Evolutionary conservation across 2,329 filamentous ascomycete genomes (phyloP).

Genomic region (Sporothrix dimorphospora): DNA sequence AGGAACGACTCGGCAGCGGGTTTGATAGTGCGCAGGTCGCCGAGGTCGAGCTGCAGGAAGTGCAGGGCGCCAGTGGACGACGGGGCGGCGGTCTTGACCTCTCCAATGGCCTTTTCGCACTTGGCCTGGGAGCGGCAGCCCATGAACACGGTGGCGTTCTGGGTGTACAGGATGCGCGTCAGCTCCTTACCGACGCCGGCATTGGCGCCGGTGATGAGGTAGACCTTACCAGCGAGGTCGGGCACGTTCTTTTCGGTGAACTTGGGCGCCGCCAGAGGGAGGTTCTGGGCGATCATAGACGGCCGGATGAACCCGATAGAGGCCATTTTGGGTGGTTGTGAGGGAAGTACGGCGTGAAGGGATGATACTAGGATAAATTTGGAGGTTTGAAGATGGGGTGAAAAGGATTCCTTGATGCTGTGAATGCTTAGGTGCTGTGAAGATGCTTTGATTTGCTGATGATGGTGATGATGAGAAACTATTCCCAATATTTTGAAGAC

Average conservation of each 20-base stretch:
- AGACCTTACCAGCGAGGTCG: constrained; percentile 43
- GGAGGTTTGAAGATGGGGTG: background rate
- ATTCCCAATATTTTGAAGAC: background rate
- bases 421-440: background rate
- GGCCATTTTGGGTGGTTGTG: constrained; percentile 21
- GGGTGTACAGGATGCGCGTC: constrained; percentile 53
- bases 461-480: constrained; percentile 3
- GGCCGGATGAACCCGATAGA: constrained; percentile 11
- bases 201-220: constrained; percentile 49
- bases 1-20: constrained; percentile 35
- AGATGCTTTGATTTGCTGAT: background rate
- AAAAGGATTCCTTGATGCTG: background rate
- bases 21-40: constrained; percentile 38
- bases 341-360: background rate
- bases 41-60: constrained; percentile 43
- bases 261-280: constrained; percentile 37
- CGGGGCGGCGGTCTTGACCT: constrained; percentile 40
- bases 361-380: background rate
- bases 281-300: constrained; percentile 34
- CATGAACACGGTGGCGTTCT: constrained; percentile 55
- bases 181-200: constrained; percentile 53
- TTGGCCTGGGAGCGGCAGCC: constrained; percentile 50
- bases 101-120: constrained; percentile 46
- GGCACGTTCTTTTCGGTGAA: constrained; percentile 42
- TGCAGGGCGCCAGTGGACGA: constrained; percentile 38